Conservation (phyloP, 345 rosid genomes). For the Bruguiera gymnorhiza region DNA sequence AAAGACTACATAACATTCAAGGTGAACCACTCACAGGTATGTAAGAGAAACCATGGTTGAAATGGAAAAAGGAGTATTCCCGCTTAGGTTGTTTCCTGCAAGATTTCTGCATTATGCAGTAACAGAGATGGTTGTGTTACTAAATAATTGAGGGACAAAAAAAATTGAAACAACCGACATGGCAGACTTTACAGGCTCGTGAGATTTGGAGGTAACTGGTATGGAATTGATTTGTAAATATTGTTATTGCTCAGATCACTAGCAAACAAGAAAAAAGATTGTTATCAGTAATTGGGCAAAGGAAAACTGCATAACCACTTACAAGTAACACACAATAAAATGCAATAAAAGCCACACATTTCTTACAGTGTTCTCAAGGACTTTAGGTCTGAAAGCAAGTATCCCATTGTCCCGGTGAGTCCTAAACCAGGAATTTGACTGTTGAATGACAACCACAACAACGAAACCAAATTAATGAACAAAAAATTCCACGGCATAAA, state of each 20-base stretch:
- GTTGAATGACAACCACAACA: slow-evolving; percentile 19
- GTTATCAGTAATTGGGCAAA: slow-evolving; percentile 16
- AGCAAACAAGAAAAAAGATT: slow-evolving; percentile 17
- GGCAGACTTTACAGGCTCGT: slow-evolving; percentile 72
- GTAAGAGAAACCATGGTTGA: slow-evolving; percentile 66
- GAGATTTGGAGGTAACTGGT: slow-evolving; percentile 93
- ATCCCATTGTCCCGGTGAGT: slow-evolving; percentile 86
- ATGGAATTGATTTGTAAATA: slow-evolving; percentile 81
- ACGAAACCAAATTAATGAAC: slow-evolving; percentile 9
- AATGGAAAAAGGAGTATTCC: slow-evolving; percentile 90
- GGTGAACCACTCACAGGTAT: slow-evolving; percentile 61
- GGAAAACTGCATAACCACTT: slow-evolving; percentile 3
- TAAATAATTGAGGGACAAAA: slow-evolving; percentile 6
- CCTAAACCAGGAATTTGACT: slow-evolving; percentile 80
- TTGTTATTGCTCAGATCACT: slow-evolving; percentile 90
- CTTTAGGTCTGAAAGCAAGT: slow-evolving; percentile 63
- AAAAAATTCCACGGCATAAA: slow-evolving; percentile 8
- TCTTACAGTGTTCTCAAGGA: slow-evolving; percentile 77
- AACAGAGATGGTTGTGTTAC: slow-evolving; percentile 5
- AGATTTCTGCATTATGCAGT: slow-evolving; percentile 65
- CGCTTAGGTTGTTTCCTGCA: slow-evolving; percentile 76
- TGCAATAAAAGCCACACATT: slow-evolving; percentile 4
- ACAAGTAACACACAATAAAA: neutral
- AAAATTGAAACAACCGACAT: slow-evolving; percentile 10
- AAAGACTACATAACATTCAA: slow-evolving; percentile 21